phyloP scores from a whole-genome alignment of 2,329 filamentous ascomycete species.

The Curvularia verruculosa region DNA sequence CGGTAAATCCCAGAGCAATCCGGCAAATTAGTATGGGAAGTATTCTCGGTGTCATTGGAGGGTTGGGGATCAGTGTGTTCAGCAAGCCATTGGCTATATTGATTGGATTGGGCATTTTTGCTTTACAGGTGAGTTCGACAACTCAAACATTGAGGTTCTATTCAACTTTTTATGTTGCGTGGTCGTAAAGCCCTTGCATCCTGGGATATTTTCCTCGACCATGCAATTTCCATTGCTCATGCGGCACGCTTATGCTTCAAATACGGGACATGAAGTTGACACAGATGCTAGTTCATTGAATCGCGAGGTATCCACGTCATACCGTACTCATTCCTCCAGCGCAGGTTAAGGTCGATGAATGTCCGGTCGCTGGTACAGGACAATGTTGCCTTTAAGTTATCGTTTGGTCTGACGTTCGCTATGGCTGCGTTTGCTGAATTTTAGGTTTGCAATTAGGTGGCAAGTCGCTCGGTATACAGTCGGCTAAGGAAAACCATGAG shows the following conservation, averaged over 20 bases:
- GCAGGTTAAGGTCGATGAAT: conserved; percentile 58
- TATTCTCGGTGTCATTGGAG: conserved; percentile 55
- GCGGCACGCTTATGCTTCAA: conserved; percentile 11
- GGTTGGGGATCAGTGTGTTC: conserved; percentile 71
- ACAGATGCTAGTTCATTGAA: conserved; percentile 54
- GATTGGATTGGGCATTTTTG: conserved; percentile 67
- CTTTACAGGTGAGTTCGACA: conserved; percentile 62
- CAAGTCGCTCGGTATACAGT: conserved; percentile 9
- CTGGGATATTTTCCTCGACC: conserved; percentile 14
- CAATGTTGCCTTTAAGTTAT: conserved; percentile 68
- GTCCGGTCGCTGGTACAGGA: conserved; percentile 60
- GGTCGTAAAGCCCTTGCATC: background rate
- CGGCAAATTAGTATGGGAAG: conserved; percentile 56
- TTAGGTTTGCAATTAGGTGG: conserved; percentile 31
- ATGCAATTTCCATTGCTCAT: conserved; percentile 17
- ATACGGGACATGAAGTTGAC: conserved; percentile 21
- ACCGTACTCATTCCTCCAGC: conserved; percentile 57
- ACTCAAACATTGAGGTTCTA: background rate
- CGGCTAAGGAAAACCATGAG: conserved; percentile 12
- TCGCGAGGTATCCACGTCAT: conserved; percentile 59
- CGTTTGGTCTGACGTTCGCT: conserved; percentile 75
- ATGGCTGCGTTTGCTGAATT: conserved; percentile 69
- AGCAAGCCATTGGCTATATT: conserved; percentile 72
- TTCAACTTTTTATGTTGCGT: conserved; percentile 3
- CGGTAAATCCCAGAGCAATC: conserved; percentile 50